Conservation (phyloP, 768 basidiomycete genomes). For the Lactifluus piperatus region DNA sequence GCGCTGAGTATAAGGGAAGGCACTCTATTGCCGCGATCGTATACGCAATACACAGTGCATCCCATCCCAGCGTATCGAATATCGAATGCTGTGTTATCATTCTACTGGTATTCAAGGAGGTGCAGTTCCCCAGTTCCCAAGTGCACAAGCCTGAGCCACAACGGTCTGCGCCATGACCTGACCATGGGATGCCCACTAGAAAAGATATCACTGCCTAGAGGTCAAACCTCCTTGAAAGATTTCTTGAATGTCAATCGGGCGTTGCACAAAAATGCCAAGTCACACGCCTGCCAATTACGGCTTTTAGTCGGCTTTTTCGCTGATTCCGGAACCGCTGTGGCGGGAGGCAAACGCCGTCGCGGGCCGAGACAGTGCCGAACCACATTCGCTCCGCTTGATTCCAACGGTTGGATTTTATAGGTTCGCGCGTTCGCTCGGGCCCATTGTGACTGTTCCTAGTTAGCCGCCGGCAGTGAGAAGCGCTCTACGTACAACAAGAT, state of each 20-base stretch:
- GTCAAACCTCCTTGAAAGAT: too few species aligned
- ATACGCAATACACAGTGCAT: neutral
- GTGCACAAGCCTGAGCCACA: neutral
- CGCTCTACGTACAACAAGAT: slow-evolving; percentile 18
- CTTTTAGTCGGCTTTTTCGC: neutral
- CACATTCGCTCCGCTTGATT: slow-evolving; percentile 5
- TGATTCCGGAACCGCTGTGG: slow-evolving; percentile 1
- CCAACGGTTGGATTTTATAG: slow-evolving; percentile 9
- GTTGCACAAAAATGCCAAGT: neutral
- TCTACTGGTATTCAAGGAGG: too few species aligned
- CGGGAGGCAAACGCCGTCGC: slow-evolving; percentile 10
- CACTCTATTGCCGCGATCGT: neutral
- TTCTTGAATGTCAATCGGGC: neutral
- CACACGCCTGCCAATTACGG: neutral
- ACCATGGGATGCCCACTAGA: too few species aligned
- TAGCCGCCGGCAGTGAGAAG: slow-evolving; percentile 16
- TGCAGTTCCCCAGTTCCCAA: neutral
- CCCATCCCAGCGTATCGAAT: too few species aligned
- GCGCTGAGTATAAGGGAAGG: neutral
- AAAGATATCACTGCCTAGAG: too few species aligned
- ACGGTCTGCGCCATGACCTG: neutral
- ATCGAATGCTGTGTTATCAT: too few species aligned
- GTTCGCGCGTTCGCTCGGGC: slow-evolving; percentile 4
- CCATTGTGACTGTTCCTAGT: neutral
- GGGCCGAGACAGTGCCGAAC: slow-evolving; percentile 4